A percentile compares a stretch with the other conserved stretches of the same genome.
Evolutionary conservation across 1,139 yeast species (phyloP).

Genomic region (Geotrichum klebahnii): DNA sequence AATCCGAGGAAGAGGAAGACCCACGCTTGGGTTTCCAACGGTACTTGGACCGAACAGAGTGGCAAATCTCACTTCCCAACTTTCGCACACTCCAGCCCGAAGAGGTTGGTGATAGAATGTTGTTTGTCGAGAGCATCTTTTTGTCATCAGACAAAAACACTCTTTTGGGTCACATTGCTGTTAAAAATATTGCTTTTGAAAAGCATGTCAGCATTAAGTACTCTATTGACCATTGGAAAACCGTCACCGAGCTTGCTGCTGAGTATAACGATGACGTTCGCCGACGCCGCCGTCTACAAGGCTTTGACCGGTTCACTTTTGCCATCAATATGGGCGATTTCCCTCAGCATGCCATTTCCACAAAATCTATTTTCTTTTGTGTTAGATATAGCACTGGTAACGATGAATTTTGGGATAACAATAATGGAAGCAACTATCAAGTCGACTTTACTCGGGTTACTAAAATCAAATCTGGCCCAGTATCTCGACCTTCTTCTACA

Average conservation of each 20-base stretch:
- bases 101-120: no score
- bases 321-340: slow-evolving; percentile 41
- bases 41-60: slow-evolving; percentile 35
- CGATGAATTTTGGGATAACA: slow-evolving; percentile 76
- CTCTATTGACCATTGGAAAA: slow-evolving; percentile 68
- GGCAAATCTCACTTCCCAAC: slow-evolving; percentile 53
- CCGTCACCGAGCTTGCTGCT: slow-evolving; percentile 67
- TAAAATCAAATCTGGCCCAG: no score
- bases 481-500: neutral
- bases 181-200: slow-evolving; percentile 60
- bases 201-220: slow-evolving; percentile 62
- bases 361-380: slow-evolving; percentile 48
- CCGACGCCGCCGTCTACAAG: slow-evolving; percentile 38
- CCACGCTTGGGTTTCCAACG: slow-evolving; percentile 29
- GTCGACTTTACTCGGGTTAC: slow-evolving; percentile 44
- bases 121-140: slow-evolving; percentile 61
- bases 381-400: slow-evolving; percentile 52
- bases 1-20: slow-evolving; percentile 31
- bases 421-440: slow-evolving; percentile 54
- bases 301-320: slow-evolving; percentile 47
- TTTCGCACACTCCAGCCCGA: slow-evolving; percentile 36
- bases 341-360: slow-evolving; percentile 36
- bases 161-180: slow-evolving; percentile 71
- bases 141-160: slow-evolving; percentile 54
- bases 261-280: slow-evolving; percentile 59